phyloP scores from a whole-genome alignment of 2,329 filamentous ascomycete species.

The Corniculantispora saksenae region DNA sequence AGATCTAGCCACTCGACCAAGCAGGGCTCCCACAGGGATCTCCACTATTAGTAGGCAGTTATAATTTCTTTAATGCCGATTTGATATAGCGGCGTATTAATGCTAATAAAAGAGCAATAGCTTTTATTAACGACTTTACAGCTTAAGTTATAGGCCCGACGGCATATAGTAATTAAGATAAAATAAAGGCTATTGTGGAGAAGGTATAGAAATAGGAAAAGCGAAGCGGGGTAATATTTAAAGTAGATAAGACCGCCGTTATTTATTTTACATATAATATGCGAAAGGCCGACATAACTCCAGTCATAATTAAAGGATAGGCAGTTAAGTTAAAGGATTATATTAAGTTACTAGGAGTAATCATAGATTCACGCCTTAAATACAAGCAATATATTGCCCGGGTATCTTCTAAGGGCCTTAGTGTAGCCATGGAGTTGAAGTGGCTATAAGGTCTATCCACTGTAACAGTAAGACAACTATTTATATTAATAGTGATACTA shows the following conservation, averaged over 20 bases:
- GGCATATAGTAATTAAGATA: conserved; percentile 22
- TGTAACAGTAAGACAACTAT: conserved; percentile 11
- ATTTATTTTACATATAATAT: conserved; percentile 21
- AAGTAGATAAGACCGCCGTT: conserved; percentile 28
- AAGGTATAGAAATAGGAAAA: conserved; percentile 25
- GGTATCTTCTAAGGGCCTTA: conserved; percentile 21
- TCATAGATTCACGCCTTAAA: conserved; percentile 25
- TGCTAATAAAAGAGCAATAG: conserved; percentile 10
- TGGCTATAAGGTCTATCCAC: conserved; percentile 17
- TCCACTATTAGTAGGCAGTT: conserved; percentile 37
- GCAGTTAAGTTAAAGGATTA: background rate
- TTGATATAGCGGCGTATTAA: conserved; percentile 35
- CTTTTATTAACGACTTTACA: conserved; percentile 22
- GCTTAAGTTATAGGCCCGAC: conserved; percentile 22
- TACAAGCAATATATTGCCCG: conserved; percentile 21
- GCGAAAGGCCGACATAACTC: background rate
- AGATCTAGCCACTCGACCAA: conserved; percentile 22
- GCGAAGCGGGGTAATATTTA: conserved; percentile 29
- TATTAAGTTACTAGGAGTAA: conserved; percentile 15
- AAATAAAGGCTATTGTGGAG: conserved; percentile 27
- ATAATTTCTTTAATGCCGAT: conserved; percentile 39
- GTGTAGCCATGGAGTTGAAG: conserved; percentile 20
- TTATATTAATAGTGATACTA: background rate
- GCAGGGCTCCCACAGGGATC: conserved; percentile 34
- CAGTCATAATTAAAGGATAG: conserved; percentile 7